phyloP scores from a whole-genome alignment of 768 basidiomycete genomes.

The Boletus sp. region DNA sequence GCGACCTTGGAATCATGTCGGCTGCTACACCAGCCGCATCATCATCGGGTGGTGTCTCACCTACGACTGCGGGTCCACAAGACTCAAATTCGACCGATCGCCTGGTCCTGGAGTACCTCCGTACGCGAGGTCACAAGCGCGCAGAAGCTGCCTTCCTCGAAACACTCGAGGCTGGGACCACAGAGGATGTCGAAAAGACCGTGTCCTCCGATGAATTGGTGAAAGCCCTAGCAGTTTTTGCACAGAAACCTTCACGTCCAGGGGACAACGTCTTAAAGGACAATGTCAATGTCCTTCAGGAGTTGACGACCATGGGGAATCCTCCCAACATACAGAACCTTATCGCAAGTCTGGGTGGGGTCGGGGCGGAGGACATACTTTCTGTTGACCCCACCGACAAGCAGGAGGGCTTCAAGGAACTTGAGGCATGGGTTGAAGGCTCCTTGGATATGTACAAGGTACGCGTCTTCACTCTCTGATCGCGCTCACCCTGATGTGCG shows the following conservation, averaged over 20 bases:
- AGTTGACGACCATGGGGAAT: constrained; percentile 65
- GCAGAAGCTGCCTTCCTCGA: constrained; percentile 45
- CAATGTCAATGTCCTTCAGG: constrained; percentile 59
- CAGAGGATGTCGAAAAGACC: constrained; percentile 37
- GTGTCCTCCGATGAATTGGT: constrained; percentile 49
- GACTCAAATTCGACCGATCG: constrained; percentile 36
- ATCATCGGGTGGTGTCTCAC: constrained; percentile 33
- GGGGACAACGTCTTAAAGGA: constrained; percentile 74
- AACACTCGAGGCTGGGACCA: constrained; percentile 29
- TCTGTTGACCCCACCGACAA: constrained; percentile 81
- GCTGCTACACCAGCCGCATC: constrained; percentile 32
- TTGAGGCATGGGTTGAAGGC: constrained; percentile 87
- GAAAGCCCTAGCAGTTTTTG: constrained; percentile 61
- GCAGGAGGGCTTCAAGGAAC: constrained; percentile 79
- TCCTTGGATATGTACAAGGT: constrained; percentile 90
- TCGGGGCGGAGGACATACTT: constrained; percentile 80
- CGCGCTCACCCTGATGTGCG: constrained; percentile 13
- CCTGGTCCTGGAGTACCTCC: constrained; percentile 48
- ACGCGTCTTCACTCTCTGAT: constrained; percentile 24
- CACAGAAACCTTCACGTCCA: constrained; percentile 62
- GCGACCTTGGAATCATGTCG: constrained; percentile 22
- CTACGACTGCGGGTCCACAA: constrained; percentile 27
- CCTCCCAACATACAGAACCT: constrained; percentile 71
- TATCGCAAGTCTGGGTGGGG: constrained; percentile 71
- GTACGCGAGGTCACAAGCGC: constrained; percentile 41